Conservation (phyloP, 352 stramenopile species). For the Pythium utonaiense region DNA sequence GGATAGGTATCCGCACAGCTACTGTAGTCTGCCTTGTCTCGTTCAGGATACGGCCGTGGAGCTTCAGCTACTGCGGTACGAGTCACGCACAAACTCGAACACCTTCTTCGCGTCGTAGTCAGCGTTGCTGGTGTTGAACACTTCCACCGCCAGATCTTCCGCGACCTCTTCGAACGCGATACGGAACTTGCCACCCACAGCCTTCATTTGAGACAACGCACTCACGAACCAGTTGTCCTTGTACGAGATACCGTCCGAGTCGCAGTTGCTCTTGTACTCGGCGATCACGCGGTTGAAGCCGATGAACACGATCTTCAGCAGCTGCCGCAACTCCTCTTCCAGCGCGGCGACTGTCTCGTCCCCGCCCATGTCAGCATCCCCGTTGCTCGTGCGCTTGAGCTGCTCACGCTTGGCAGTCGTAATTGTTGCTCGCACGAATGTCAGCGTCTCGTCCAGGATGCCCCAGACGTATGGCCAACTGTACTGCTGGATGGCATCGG, state of each 20-base stretch:
- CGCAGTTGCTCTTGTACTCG: constrained; percentile 77
- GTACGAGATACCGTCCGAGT: constrained; percentile 62
- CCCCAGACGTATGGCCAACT: constrained; percentile 88
- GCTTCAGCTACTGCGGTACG: constrained; percentile 47
- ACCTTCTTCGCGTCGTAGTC: constrained; percentile 72
- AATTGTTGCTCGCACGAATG: constrained; percentile 47
- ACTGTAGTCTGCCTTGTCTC: too few species aligned
- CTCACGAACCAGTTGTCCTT: constrained; percentile 83
- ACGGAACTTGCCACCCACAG: constrained; percentile 55
- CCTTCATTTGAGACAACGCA: constrained; percentile 67
- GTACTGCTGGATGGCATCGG: constrained; percentile 82
- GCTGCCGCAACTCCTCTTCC: constrained; percentile 45
- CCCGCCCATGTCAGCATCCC: constrained; percentile 53
- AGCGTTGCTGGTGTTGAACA: constrained; percentile 49
- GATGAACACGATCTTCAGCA: constrained; percentile 55
- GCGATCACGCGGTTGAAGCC: constrained; percentile 71
- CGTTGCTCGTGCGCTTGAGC: constrained; percentile 25
- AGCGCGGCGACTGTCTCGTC: constrained; percentile 30
- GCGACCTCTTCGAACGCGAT: constrained; percentile 47
- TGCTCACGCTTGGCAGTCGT: constrained; percentile 26
- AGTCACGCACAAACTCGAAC: constrained; percentile 69
- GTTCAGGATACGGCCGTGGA: background rate
- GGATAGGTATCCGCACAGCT: too few species aligned
- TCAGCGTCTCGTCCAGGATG: constrained; percentile 70
- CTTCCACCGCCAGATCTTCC: constrained; percentile 45